Percentiles rank a stretch among this genome's conserved stretches.
phyloP scores from a whole-genome alignment of 164 flowering plant genomes.

The Nymphaea colorata region DNA sequence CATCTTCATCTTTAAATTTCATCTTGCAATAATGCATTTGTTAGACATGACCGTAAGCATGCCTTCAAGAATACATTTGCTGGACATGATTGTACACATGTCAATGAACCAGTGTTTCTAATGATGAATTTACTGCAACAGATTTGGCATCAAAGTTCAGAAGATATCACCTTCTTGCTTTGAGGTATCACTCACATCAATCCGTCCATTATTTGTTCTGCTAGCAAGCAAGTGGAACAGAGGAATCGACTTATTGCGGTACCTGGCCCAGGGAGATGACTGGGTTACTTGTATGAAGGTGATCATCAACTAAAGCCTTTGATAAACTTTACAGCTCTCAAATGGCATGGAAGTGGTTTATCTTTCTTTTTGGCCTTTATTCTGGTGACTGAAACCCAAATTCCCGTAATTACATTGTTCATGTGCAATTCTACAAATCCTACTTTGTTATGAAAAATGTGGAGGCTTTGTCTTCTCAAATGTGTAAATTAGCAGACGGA shows the following conservation, averaged over 20 bases:
- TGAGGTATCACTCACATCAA: slow-evolving; percentile 38
- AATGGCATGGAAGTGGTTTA: background rate
- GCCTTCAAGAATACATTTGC: background rate
- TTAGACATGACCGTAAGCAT: background rate
- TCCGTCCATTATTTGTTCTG: slow-evolving; percentile 19
- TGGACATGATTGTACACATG: background rate
- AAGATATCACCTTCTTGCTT: slow-evolving; percentile 35
- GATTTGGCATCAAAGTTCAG: slow-evolving; percentile 31
- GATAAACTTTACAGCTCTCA: background rate
- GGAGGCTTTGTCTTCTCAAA: background rate
- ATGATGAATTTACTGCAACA: slow-evolving; percentile 17
- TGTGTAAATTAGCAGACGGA: too few relatives aligned
- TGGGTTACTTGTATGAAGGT: slow-evolving; percentile 72
- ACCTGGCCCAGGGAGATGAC: slow-evolving; percentile 54
- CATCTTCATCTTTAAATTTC: too few relatives aligned
- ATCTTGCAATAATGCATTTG: too few relatives aligned
- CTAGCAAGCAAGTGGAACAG: slow-evolving; percentile 44
- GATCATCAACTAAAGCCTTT: background rate
- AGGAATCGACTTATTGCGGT: slow-evolving; percentile 17
- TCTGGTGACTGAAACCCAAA: background rate
- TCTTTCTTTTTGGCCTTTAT: background rate
- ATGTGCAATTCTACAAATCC: too few relatives aligned
- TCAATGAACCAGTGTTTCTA: background rate
- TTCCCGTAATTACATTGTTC: too few relatives aligned
- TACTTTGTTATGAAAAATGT: background rate